Base-by-base conservation (phyloP, 495 filamentous ascomycete genomes). In the Penicillium soppii region DNA sequence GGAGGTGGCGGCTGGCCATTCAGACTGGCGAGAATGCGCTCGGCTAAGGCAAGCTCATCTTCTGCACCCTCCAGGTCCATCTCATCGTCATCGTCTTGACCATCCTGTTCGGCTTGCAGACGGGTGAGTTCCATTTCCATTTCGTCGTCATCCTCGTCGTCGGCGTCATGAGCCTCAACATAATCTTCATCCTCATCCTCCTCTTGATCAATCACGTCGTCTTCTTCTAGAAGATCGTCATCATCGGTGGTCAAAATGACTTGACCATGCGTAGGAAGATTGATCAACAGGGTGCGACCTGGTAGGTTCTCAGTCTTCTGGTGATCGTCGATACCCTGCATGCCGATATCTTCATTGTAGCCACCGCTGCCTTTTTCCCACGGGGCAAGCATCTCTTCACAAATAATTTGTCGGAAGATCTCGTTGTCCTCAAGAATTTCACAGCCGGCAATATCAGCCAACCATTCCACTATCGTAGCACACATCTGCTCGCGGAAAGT, bases 401-500 rank as follows among this genome's bases (percentile, higher is more conserved):
- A 97, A 33, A 98, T 82, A 1, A 84, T 77, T 33, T 82, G 84
- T 32, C 90, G 81, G 48, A 98, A 76, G 29, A 96, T 85, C 50
- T 91, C 78, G 49, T 84, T 79, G 62, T 98, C 89, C 13, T 79
- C 73, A 10, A 92, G 89, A 40, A 92, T 85, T 59, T 84, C 89
- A 66, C 92, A 96, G 17, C 91, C 91, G 4, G 91, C 78, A 62
- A 98, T 95, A 70, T 98, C 95, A 19, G 82, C 77, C 2, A 98
- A 80, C 95, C 95, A 98, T 61, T 97, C 91, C 47, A 97, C 87
- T 54, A 98, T 95, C n/a, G 92, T 92, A 2, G 85, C 91, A 65
- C 91, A 95, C 94, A 98, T 98, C 66, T 97, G 89, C 70, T 98
- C 94, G 52, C 94, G 79, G 74, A 96, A 98, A 1, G 89, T 97